Evolutionary conservation across 2,329 filamentous ascomycete genomes (phyloP).

Genomic region (Dichotomopilus funicola): DNA sequence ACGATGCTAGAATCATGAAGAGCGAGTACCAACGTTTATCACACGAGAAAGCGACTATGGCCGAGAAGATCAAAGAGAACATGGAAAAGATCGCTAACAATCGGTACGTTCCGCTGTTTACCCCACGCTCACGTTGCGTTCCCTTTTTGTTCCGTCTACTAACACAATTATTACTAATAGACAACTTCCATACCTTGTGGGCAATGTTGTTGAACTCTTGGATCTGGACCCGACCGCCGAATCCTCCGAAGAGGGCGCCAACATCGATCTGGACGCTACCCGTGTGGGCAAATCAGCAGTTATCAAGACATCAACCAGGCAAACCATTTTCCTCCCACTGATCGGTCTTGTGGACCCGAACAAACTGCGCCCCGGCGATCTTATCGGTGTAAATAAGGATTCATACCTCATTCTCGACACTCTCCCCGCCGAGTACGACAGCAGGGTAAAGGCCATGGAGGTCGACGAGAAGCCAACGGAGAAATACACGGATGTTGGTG

Average conservation of each 20-base stretch:
- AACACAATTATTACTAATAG: constrained; percentile 39
- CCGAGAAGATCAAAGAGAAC: constrained; percentile 99
- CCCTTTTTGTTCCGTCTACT: background rate
- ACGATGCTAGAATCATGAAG: constrained; percentile 97
- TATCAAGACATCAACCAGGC: constrained; percentile 97
- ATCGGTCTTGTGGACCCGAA: constrained; percentile 96
- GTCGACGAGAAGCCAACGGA: constrained; percentile 99
- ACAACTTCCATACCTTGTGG: constrained; percentile 95
- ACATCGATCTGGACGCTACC: constrained; percentile 95
- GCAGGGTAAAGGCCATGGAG: constrained; percentile 99
- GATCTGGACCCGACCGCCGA: constrained; percentile 95
- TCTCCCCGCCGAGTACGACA: constrained; percentile 94
- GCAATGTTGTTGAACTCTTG: constrained; percentile 94
- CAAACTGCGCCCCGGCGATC: constrained; percentile 86
- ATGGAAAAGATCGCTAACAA: constrained; percentile 99
- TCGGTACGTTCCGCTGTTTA: constrained; percentile 51
- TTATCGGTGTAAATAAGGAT: constrained; percentile 98
- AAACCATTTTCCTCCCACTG: constrained; percentile 96
- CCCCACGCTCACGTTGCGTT: background rate
- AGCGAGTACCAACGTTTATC: constrained; percentile 90
- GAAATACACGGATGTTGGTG: constrained; percentile 97
- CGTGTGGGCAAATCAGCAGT: constrained; percentile 96
- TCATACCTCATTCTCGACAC: constrained; percentile 97
- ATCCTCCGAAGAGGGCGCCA: constrained; percentile 94
- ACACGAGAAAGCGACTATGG: constrained; percentile 94